Conservation (phyloP, 2,329 filamentous ascomycete species). For the Aurifilum marmelostoma region DNA sequence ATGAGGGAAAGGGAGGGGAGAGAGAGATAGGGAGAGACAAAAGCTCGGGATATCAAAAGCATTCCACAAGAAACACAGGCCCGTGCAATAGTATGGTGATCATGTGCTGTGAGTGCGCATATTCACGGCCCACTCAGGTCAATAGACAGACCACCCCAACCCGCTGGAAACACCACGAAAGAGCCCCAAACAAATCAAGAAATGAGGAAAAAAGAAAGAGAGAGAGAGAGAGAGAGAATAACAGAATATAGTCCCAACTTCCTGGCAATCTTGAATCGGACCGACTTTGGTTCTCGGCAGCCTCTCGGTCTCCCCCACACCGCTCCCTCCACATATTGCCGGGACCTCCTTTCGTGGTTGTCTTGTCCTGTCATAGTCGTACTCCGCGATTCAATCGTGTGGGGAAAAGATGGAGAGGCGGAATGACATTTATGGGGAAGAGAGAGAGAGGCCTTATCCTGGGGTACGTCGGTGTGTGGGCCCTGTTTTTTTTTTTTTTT, state of each 20-base stretch:
- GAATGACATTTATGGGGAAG: not conserved
- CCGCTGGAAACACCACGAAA: too few relatives aligned
- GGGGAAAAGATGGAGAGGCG: not conserved
- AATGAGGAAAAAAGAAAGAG: not conserved
- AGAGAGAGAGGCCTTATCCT: not conserved
- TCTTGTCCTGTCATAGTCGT: not conserved
- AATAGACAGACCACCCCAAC: not conserved
- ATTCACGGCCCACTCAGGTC: not conserved
- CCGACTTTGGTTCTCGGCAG: slow-evolving; percentile 1
- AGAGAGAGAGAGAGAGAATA: not conserved
- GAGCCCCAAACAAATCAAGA: too few relatives aligned
- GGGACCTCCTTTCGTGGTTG: too few relatives aligned
- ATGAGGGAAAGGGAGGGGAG: too few relatives aligned
- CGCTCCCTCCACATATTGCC: not conserved
- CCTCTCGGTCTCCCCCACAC: not conserved
- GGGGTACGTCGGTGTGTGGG: not conserved
- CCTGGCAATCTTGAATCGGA: slow-evolving; percentile 5
- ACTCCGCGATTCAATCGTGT: slow-evolving; percentile 1
- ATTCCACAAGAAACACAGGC: not conserved
- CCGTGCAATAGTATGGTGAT: not conserved
- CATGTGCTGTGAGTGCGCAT: not conserved
- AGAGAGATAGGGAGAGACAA: too few relatives aligned
- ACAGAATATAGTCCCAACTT: not conserved
- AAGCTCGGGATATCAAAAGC: not conserved
- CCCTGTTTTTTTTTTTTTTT: not conserved